phyloP scores from a whole-genome alignment of 1,139 yeast genomes.

The Spathaspora sp. region DNA sequence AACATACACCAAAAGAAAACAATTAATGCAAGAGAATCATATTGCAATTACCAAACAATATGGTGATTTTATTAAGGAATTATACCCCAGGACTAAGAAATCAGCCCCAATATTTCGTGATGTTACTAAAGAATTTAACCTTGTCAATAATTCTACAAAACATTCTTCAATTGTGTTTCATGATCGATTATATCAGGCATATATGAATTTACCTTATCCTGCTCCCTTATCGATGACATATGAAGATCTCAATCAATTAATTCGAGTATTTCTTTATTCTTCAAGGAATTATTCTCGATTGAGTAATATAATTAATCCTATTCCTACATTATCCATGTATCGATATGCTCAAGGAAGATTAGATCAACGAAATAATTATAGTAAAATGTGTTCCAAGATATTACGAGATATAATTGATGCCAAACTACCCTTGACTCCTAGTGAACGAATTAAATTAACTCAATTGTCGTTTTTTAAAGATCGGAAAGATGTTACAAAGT shows the following conservation, averaged over 20 bases:
- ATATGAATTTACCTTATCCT: constrained; percentile 35
- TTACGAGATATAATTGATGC: constrained; percentile 27
- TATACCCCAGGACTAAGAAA: constrained; percentile 30
- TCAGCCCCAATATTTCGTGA: constrained; percentile 4
- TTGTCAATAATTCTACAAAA: constrained; percentile 14
- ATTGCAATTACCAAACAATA: constrained; percentile 4
- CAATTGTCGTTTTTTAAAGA: constrained; percentile 34
- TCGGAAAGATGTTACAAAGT: constrained; percentile 17
- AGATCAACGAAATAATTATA: constrained; percentile 17
- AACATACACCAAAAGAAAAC: background rate
- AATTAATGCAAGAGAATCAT: background rate
- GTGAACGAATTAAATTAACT: constrained; percentile 32
- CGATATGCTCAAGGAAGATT: background rate
- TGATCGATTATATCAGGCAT: constrained; percentile 28
- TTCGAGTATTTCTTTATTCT: constrained; percentile 23
- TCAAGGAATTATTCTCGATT: background rate
- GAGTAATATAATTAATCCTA: background rate
- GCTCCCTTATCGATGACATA: constrained; percentile 31
- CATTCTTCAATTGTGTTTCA: constrained; percentile 24
- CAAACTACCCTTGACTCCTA: constrained; percentile 27
- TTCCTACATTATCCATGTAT: background rate
- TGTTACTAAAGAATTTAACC: constrained; percentile 9
- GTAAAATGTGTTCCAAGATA: constrained; percentile 22
- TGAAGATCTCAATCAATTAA: constrained; percentile 38
- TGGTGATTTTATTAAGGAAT: constrained; percentile 27